These are phyloP conservation scores for Penstemon davidsonii DNA, from an alignment of 257 asterid species.

Conservation along the genomic window DNA sequence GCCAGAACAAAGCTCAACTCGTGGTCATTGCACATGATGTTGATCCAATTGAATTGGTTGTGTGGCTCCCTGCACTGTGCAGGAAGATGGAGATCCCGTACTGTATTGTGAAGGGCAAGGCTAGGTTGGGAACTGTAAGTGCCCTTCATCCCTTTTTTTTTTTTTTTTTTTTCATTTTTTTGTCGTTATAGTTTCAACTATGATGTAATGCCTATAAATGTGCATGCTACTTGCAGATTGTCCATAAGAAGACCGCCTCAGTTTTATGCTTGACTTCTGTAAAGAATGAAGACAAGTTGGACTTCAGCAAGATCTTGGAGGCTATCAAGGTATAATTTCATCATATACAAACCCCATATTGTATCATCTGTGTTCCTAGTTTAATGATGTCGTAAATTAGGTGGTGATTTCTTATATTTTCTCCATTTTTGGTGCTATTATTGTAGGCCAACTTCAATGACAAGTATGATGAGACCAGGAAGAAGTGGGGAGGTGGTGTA, in stretches of 20 bases:
- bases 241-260: slow-evolving; percentile 52
- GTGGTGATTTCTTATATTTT: not conserved
- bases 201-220: not conserved
- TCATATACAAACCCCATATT: not conserved
- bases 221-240: slow-evolving; percentile 35
- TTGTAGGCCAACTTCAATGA: slow-evolving; percentile 53
- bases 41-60: slow-evolving; percentile 56
- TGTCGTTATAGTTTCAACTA: not conserved
- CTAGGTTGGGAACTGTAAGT: slow-evolving; percentile 53
- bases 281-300: slow-evolving; percentile 53
- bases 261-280: slow-evolving; percentile 57
- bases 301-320: slow-evolving; percentile 51
- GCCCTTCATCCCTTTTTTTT: not conserved
- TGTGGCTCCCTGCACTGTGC: slow-evolving; percentile 58
- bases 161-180: not conserved
- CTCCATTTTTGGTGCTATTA: not conserved
- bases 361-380: not conserved
- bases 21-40: slow-evolving; percentile 60
- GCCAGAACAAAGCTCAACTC: slow-evolving; percentile 55
- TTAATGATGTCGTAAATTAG: not conserved
- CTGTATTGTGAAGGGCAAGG: slow-evolving; percentile 53
- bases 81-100: slow-evolving; percentile 56
- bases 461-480: slow-evolving; percentile 45
- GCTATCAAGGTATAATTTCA: slow-evolving; percentile 43
- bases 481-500: slow-evolving; percentile 60